phyloP scores from a whole-genome alignment of 1,139 yeast species.

The Taphrina deformans region DNA sequence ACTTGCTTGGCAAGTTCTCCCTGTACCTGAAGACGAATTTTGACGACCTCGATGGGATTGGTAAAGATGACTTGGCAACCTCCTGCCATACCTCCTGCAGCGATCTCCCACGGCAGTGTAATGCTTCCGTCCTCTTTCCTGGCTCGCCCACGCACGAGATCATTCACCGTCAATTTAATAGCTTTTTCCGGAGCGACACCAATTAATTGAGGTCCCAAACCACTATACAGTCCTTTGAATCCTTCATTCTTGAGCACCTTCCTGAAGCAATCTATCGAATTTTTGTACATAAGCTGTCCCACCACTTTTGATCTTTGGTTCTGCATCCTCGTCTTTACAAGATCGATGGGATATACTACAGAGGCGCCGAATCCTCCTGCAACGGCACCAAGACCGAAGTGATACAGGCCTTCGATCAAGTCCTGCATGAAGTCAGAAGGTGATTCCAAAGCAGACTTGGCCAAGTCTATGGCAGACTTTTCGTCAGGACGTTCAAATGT shows the following conservation, averaged over 20 bases:
- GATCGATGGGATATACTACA: conserved; percentile 94
- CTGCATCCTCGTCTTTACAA: conserved; percentile 96
- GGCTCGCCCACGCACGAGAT: conserved; percentile 74
- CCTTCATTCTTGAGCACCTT: conserved; percentile 81
- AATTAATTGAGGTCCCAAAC: conserved; percentile 87
- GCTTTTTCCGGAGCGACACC: conserved; percentile 99
- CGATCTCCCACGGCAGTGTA: conserved; percentile 68
- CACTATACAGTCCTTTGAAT: conserved; percentile 83
- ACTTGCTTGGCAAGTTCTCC: conserved; percentile 61
- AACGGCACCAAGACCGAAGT: conserved; percentile 84
- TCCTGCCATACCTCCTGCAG: conserved; percentile 94
- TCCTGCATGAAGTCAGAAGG: conserved; percentile 48
- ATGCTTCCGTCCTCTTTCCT: conserved; percentile 59
- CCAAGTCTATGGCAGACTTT: conserved; percentile 41
- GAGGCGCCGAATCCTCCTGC: conserved; percentile 99
- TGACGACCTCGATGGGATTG: conserved; percentile 93
- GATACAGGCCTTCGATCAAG: conserved; percentile 80
- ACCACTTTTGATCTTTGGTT: conserved; percentile 76
- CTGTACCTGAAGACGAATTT: conserved; percentile 91
- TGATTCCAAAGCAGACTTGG: conserved; percentile 49
- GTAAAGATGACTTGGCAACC: conserved; percentile 96
- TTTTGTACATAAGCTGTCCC: conserved; percentile 59
- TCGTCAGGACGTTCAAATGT: conserved; percentile 40
- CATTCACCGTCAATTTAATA: conserved; percentile 91
- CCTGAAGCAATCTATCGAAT: conserved; percentile 80